Base-by-base conservation (phyloP, 1,284 basidiomycete species). In the Schizopora paradoxa region DNA sequence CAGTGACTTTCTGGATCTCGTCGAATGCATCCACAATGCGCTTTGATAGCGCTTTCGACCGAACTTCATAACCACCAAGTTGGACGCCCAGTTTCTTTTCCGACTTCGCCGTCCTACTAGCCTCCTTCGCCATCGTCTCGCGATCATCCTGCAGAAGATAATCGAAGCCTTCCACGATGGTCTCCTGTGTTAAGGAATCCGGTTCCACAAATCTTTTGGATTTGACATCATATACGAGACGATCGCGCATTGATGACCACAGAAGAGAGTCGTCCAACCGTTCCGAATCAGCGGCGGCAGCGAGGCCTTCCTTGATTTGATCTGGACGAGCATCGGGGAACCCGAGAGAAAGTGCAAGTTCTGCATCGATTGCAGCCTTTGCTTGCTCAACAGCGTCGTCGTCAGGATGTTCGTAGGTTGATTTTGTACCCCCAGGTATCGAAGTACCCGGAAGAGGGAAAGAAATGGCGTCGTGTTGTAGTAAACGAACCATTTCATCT, bases 81-180 rank as follows among this genome's bases (percentile, higher is more conserved):
- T 82, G 77, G 53, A 95, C 82, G 10, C 72, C 77, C 14, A 99
- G 78, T 65, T 92, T 94, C 77, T 95, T 97, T 71, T 99, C 96
- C 4, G 76, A 65, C 68, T 98, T 99, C 32, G 78, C 67, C 0
- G 89, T 86, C 58, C 86, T 88, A 38, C 72, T 76, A 0, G 91
- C 90, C 58, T 91, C 86, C 57, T 78, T 80, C n/a, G 80, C 67
- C 83, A 99, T 91, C 36, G 68, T 65, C n/a, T 82, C 81, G 19
- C 84, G 78, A 45, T 74, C 73, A 33, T 79, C 69, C 8, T 78
- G 72, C 43, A 98, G 70, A 39, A 85, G 66, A 5, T 72, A 61
- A 0, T 68, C 61, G 57, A 87, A 85, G 0, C 90, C 91, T 1
- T 73, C 73, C 25, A 82, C 66, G 5, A 86, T 77, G 36, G 77